These are phyloP conservation scores for Vaccinium corymbosum DNA, from an alignment of 148 eudicot species.

Conservation along the genomic window DNA sequence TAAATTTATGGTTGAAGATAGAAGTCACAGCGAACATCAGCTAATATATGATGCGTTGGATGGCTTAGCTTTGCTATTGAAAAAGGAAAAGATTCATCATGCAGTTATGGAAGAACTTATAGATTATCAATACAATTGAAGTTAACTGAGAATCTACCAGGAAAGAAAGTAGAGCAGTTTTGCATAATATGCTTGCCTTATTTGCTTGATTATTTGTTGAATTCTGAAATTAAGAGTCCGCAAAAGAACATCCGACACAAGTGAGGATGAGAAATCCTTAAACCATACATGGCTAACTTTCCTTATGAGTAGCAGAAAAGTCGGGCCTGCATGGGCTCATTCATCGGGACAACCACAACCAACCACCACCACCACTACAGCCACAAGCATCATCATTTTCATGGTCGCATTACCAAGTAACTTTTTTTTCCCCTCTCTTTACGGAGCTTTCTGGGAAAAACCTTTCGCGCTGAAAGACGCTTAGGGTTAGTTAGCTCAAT, in stretches of 20 bases:
- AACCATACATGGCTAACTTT: neutral
- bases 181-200: neutral
- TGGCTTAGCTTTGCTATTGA: conserved; percentile 40
- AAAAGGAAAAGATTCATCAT: conserved; percentile 27
- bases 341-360: neutral
- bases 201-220: neutral
- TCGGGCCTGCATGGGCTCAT: neutral
- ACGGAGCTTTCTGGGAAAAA: neutral
- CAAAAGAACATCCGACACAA: no score
- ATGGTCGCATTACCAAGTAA: neutral
- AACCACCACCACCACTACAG: neutral
- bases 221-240: no score
- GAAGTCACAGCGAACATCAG: conserved; percentile 36
- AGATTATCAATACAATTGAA: neutral
- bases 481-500: neutral
- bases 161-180: neutral
- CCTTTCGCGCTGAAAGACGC: neutral
- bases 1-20: conserved; percentile 57
- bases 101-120: neutral
- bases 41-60: conserved; percentile 38
- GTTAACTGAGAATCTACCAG: neutral
- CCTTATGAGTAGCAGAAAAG: neutral
- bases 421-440: neutral
- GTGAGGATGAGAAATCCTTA: no score
- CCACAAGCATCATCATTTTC: neutral